Conservation (phyloP, 1,284 basidiomycete species). For the Marasmius oreades region DNA sequence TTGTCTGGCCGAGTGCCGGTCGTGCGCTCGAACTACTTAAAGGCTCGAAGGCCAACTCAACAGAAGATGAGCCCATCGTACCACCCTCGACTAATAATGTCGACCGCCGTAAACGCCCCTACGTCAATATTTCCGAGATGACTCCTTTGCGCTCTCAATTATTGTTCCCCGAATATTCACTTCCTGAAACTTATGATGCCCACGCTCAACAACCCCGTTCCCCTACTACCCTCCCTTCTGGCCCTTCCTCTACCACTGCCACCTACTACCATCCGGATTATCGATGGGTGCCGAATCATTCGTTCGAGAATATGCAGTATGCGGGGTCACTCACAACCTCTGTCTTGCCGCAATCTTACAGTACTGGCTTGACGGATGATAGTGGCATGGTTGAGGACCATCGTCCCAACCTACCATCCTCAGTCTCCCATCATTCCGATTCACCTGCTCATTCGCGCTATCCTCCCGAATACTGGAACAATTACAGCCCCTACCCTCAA, state of each 20-base stretch:
- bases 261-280: conserved; percentile 36
- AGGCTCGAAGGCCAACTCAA: conserved; percentile 53
- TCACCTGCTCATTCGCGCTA: conserved; percentile 26
- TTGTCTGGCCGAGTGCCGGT: conserved; percentile 74
- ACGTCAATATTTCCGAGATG: conserved; percentile 20
- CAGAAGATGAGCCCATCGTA: conserved; percentile 19
- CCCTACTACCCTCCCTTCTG: neutral
- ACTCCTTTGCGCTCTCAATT: conserved; percentile 25
- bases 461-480: conserved; percentile 56
- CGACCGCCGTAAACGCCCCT: conserved; percentile 37
- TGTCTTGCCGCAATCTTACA: conserved; percentile 66
- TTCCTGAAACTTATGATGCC: conserved; percentile 11
- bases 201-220: neutral
- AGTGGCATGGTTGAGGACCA: conserved; percentile 18
- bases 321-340: conserved; percentile 54
- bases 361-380: conserved; percentile 59
- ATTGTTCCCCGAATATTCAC: conserved; percentile 15
- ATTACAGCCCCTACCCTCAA: conserved; percentile 56
- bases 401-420: conserved; percentile 6
- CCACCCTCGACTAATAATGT: conserved; percentile 15
- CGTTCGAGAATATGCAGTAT: conserved; percentile 31
- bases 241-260: neutral
- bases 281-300: conserved; percentile 44
- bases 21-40: conserved; percentile 72
- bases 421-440: conserved; percentile 15